phyloP scores from a whole-genome alignment of 495 filamentous ascomycete species.

The Letharia columbiana region DNA sequence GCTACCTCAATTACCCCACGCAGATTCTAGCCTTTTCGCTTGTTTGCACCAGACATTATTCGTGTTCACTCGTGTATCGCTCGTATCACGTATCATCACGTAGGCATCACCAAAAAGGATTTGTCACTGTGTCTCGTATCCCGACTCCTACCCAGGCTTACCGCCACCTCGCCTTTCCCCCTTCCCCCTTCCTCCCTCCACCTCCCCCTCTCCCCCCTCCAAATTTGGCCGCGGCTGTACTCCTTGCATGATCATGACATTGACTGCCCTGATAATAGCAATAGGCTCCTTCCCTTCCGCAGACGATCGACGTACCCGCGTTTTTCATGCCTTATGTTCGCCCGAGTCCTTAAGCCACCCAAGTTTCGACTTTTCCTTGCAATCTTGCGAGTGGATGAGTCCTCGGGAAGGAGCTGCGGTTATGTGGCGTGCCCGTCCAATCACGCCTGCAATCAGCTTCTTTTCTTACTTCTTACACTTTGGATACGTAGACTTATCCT shows the following conservation, averaged over 20 bases:
- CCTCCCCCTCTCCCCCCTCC: background rate
- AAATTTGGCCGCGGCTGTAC: background rate
- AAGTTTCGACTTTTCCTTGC: background rate
- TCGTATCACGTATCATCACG: background rate
- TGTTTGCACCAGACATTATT: background rate
- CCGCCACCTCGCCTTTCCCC: background rate
- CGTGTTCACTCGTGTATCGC: background rate
- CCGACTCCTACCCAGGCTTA: background rate
- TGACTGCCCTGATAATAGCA: background rate
- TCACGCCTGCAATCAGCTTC: background rate
- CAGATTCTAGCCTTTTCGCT: constrained; percentile 5
- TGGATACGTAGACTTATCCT: background rate
- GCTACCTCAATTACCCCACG: background rate
- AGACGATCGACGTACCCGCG: constrained; percentile 20
- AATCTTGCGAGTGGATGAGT: constrained; percentile 6
- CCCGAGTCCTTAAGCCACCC: constrained; percentile 5
- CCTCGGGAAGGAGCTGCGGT: constrained; percentile 10
- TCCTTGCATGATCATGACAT: background rate
- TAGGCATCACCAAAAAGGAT: background rate
- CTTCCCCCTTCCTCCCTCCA: too few species aligned
- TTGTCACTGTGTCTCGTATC: background rate
- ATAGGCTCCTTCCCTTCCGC: constrained; percentile 20
- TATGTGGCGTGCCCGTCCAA: constrained; percentile 14
- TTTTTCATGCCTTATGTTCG: constrained; percentile 12
- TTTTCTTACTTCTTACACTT: background rate